These are phyloP conservation scores for Globisporangium canariense DNA, from an alignment of 352 stramenopile genomes.

Conservation along the genomic window DNA sequence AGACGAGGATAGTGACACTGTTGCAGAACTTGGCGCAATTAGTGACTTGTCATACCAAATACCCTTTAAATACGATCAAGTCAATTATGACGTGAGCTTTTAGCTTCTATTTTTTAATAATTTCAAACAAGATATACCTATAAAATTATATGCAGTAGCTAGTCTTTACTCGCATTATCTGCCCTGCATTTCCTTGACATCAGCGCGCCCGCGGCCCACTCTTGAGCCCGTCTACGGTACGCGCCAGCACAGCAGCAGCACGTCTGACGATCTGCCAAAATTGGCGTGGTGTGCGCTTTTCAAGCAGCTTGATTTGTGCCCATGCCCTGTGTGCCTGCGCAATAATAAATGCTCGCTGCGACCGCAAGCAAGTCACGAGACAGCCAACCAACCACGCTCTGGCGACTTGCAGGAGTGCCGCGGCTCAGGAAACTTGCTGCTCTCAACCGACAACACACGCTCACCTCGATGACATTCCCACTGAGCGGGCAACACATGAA, in stretches of 20 bases:
- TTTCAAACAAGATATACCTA: no score
- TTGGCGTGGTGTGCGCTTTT: neutral
- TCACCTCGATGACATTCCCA: neutral
- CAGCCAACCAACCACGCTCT: neutral
- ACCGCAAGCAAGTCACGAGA: neutral
- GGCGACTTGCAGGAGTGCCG: no score
- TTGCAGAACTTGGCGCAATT: no score
- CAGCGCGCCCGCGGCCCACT: neutral
- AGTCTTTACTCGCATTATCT: no score
- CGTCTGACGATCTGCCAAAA: constrained; percentile 1
- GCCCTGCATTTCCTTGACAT: neutral
- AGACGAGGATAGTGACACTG: neutral
- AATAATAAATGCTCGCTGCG: neutral
- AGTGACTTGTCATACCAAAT: no score
- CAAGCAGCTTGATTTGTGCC: neutral
- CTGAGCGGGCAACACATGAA: neutral
- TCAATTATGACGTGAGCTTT: no score
- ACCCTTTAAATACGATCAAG: no score
- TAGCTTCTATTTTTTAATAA: no score
- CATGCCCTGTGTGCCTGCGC: no score
- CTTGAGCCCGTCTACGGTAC: constrained; percentile 2
- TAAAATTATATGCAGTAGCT: no score
- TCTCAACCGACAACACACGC: neutral
- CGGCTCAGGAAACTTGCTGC: neutral
- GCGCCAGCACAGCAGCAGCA: neutral